Base-by-base conservation (phyloP, 2,329 filamentous ascomycete species). In the Fusarium sp. region DNA sequence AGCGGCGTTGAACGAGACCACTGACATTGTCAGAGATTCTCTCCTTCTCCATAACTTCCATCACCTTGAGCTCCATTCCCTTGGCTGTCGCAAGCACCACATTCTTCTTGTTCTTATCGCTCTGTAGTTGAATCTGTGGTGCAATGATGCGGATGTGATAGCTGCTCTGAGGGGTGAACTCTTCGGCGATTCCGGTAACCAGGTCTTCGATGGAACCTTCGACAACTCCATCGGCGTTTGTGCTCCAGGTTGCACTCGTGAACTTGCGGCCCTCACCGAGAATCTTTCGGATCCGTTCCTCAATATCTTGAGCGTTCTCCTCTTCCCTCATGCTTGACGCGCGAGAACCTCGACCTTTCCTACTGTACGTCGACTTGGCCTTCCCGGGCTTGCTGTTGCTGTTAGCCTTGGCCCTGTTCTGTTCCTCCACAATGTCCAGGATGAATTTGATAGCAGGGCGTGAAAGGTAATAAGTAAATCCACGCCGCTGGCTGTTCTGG, bases 381-480 rank as follows among this genome's bases (percentile, higher is more conserved):
- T 78, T 81, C 4, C 72, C 74, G 2, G 81, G 78, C 38, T 82
- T 79, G 27, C 65, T 77, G 32, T 82, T 79, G 22, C 64, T 77
- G 32, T 74, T 78, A 17, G 76, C 68, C 79, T 93, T 93, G 22
- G 91, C 90, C 81, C 93, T 97, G 75, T 90, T 90, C 82, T 98
- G 95, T 80, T 99, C 97, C 65, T 98, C 95, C 4, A 99, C 94
- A 76, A 99, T 97, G 82, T 99, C 97, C 11, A 98, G 87, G 67
- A 99, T 98, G 81, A 99, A 99, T 80, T 98, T 99, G 80, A 99
- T 94, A 4, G 97, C 97, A 72, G 95, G 92, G 56, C 96, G 91
- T 12, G 97, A 98, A 85, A 98, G 93, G 83, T 99, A 99, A 85
- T 99, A 99, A 33, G 99, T 92, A 80, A 99, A 98, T 62, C 97